A percentile compares a stretch with the other conserved stretches of the same genome.
Evolutionary conservation across 2,329 filamentous ascomycete species (phyloP).

Genomic region (Curvularia hawaiiensis): DNA sequence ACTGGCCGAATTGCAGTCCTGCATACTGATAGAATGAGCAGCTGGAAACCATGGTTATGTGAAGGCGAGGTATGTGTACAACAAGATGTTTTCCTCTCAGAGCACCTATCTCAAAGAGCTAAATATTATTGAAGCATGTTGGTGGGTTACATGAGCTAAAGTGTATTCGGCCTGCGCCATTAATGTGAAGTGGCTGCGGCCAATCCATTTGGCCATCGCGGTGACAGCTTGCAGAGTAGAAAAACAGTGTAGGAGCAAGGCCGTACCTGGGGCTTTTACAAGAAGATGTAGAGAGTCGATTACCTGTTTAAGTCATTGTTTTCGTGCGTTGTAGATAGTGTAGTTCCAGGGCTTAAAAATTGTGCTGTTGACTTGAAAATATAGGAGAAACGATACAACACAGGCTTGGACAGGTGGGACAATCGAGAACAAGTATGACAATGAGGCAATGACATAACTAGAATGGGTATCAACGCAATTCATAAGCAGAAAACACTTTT

Average conservation of each 20-base stretch:
- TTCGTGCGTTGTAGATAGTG: neutral
- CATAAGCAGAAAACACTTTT: neutral
- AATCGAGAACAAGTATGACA: neutral
- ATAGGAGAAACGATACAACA: neutral
- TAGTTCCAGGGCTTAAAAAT: neutral
- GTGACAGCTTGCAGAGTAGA: neutral
- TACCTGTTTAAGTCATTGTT: neutral
- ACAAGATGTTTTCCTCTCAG: neutral
- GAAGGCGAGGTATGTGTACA: neutral
- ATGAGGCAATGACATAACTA: neutral
- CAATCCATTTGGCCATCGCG: neutral
- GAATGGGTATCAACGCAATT: conserved; percentile 18
- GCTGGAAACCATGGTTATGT: neutral
- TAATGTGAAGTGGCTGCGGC: neutral
- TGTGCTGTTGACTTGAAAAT: neutral
- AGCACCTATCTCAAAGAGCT: neutral
- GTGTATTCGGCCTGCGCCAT: neutral
- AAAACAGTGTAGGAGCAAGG: neutral
- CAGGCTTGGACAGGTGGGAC: neutral
- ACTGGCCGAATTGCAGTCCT: neutral
- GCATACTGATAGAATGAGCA: neutral
- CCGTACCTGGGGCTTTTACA: neutral
- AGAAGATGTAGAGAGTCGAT: neutral
- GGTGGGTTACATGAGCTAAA: neutral
- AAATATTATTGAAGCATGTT: neutral